Evolutionary conservation across 208 protist species (phyloP), one percentile per base, ranked within the genome.

Genomic region (Wallacemonas collosoma): DNA sequence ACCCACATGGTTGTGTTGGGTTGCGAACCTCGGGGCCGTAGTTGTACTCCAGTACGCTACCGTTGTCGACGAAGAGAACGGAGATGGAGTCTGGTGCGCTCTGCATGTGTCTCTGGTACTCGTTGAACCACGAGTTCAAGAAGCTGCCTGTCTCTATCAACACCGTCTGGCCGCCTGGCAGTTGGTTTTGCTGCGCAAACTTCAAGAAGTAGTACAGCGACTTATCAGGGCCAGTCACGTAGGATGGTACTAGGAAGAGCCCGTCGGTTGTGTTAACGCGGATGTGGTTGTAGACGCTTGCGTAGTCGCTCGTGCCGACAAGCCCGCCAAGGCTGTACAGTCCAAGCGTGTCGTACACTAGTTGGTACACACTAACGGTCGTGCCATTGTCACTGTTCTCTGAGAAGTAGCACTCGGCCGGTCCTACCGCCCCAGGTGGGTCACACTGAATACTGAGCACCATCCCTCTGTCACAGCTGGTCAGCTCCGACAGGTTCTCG

Each of bases 61-160:
- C 79, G 36, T 63, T 56, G 72, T 64, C 69, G 58, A 45, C 41
- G 72, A 84, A 85, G 6, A 90, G 50, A 55, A 87, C 62, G 11
- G 79, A 82, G 63, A 83, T 81, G 71, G 81, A 87, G 39, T 82
- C 64, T 0, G 58, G 54, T 15, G 67, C 68, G 40, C 78, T 81
- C 58, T 90, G 85, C 17, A 90, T 51, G 62, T 64, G 71, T 15
- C 2, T 41, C 15, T 84, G 75, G 47, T 83, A 87, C 35, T 15
- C 68, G 41, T 58, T 26, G 61, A 85, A 87, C 81, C 81, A 90
- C 41, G 71, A 58, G 15, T 81, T 75, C 8, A 86, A 14, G 55
- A 71, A 83, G 26, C 65, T 79, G 43, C 74, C 70, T 2, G 76
- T 72, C 44, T 84, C 75, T 53, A 58, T 76, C 0, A 86, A 75